Percentiles rank a stretch among this genome's conserved stretches.
Conservation (phyloP, 73 alveolate species). For the Symbiodinium pilosum region DNA sequence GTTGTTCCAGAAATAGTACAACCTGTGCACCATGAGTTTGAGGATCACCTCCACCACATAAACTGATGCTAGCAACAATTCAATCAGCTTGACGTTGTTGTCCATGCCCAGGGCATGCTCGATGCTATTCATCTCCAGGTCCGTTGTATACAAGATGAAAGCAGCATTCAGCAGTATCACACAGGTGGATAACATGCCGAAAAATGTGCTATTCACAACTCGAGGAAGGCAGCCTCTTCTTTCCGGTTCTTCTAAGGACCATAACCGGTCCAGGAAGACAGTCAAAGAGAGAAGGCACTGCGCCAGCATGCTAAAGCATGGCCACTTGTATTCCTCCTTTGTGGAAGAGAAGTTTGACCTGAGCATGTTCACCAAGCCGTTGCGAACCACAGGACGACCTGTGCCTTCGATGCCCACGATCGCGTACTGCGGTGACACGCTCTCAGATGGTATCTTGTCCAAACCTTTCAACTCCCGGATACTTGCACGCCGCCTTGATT, state of each 20-base stretch:
- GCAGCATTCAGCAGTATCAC: conserved; percentile 44
- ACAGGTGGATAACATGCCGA: conserved; percentile 28
- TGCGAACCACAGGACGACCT: not conserved
- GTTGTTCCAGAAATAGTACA: conserved; percentile 41
- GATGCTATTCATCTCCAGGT: conserved; percentile 38
- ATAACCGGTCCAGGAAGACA: not conserved
- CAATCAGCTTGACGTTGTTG: not conserved
- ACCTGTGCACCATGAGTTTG: conserved; percentile 44
- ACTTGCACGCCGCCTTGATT: not conserved
- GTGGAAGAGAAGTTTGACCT: not conserved
- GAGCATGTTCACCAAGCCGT: not conserved
- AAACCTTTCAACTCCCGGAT: conserved; percentile 2
- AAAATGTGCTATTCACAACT: conserved; percentile 20
- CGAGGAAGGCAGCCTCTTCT: conserved; percentile 21
- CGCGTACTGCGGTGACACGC: not conserved
- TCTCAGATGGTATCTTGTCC: not conserved
- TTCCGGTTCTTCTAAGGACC: conserved; percentile 45
- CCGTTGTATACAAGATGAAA: conserved; percentile 44
- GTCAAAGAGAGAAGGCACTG: not conserved
- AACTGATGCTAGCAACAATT: conserved; percentile 17
- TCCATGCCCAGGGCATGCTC: not conserved
- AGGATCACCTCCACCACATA: conserved; percentile 32
- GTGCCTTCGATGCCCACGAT: not conserved
- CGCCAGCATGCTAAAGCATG: not conserved
- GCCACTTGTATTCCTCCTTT: not conserved